Conservation (phyloP, 2,329 filamentous ascomycete genomes). For the Fusarium sp. region DNA sequence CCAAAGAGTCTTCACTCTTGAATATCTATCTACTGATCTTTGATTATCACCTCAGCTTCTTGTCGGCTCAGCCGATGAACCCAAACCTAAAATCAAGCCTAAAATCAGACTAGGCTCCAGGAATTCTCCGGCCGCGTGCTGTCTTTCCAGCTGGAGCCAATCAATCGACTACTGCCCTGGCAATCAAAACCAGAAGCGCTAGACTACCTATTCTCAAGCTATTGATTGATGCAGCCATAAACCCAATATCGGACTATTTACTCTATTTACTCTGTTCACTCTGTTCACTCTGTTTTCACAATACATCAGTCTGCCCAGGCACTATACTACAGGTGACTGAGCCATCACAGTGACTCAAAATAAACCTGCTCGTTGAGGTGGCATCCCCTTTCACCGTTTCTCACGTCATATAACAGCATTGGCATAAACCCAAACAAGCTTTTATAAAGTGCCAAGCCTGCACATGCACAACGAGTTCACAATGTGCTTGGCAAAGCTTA, state of each 20-base stretch:
- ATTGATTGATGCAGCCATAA: background rate
- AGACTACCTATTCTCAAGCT: background rate
- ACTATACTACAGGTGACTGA: background rate
- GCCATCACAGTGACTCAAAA: background rate
- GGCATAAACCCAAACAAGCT: slow-evolving; percentile 26
- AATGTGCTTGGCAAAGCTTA: slow-evolving; percentile 46
- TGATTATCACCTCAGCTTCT: background rate
- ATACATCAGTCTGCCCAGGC: background rate
- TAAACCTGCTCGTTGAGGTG: background rate
- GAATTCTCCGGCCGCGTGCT: background rate
- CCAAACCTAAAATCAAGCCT: background rate
- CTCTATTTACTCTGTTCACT: background rate
- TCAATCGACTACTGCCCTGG: background rate
- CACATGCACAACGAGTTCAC: slow-evolving; percentile 16
- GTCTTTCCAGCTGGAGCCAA: background rate
- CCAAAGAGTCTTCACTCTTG: background rate
- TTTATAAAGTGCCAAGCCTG: slow-evolving; percentile 37
- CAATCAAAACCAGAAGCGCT: background rate
- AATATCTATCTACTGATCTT: background rate
- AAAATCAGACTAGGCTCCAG: background rate
- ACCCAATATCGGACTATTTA: too few relatives aligned
- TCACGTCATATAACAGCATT: slow-evolving; percentile 19
- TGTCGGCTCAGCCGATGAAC: background rate
- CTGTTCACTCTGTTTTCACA: background rate
- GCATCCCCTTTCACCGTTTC: background rate